Evolutionary conservation across 2,329 filamentous ascomycete species (phyloP), one percentile per base, ranked within the genome.

Genomic region (Remersonia thermophila): DNA sequence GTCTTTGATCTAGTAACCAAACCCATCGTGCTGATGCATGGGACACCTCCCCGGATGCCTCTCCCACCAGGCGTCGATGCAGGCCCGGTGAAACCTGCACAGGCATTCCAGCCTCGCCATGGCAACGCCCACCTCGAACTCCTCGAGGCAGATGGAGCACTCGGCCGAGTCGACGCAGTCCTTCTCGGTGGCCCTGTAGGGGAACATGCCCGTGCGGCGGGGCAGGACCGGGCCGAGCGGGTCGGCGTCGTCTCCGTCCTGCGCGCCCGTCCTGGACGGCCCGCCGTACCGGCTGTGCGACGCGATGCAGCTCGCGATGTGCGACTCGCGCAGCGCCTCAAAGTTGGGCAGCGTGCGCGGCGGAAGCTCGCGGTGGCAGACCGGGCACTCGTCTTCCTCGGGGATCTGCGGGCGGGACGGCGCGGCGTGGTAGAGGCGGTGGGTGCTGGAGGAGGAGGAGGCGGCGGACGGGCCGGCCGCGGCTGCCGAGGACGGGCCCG

Each of bases 361-460:
- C 1, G 82, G 80, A 3, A 86, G 65, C 56, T 85, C 80, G 27
- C 65, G 59, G 50, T 83, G 80, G 48, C 83, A 89, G 30, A 87
- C 71, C 1, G 82, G 82, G 43, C 83, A 89, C 49, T 84, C 79
- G 51, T 87, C 82, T 51, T 86, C 82, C 53, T 87, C 83, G 5
- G 67, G 63, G 49, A 71, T 66, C 38, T 69, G 71, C n/a, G 1
- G 61, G 66, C 9, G 63, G 64, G 3, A 59, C 62, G 17, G 53
- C 55, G 1, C 59, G 62, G 27, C 58, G 50, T 56, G 59, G 16
- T 58, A 61, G 27, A 47, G 44, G 20, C 41, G 47, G 25, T 42
- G 47, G 17, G 40, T 40, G 18, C 37, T 30, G 29, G 37, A 25
- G 14, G 42, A 33, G 3, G 62, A 56, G 8, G 56, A 38, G 3